Evolutionary conservation across 768 basidiomycete genomes (phyloP), one percentile per base, ranked within the genome.

Genomic region (Tricholoma matsutake): DNA sequence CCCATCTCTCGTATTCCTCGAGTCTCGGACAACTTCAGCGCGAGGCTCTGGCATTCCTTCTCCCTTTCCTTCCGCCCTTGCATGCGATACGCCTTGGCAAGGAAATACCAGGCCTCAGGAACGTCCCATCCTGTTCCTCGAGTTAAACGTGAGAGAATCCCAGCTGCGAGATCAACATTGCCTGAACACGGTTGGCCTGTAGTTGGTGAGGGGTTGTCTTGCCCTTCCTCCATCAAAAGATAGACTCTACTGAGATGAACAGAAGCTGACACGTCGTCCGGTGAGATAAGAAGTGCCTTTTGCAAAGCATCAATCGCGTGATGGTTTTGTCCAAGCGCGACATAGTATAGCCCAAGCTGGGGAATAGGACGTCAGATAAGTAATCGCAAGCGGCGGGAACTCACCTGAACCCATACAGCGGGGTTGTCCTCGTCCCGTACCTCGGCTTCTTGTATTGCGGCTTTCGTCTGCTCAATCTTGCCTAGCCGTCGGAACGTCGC

Each of bases 401-500:
- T 59, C 64, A 96, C 93, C 84, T 98, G 96, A 6, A 96, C 89
- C 95, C 95, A 98, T 14, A 98, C 94, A 28, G 85, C 87, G 3
- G 92, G 86, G 71, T 96, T 95, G 25, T 84, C 82, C 64, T 92
- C 89, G 69, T 96, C 93, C 64, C 85, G 81, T 3, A 89, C 86
- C 71, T 99, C 96, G 0, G 96, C 97, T 73, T 99, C 96, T 70
- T 94, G 93, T 49, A 98, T 94, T 2, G 96, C 89, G 10, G 87
- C 96, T 55, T 86, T 86, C 0, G 92, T 88, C 67, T 98, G 93
- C 61, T 97, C 96, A 57, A 92, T 83, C 76, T 94, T 94, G 10
- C 92, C 92, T 58, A 91, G 76, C 61, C 97, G 78, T 51, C 97
- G 81, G 77, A 98, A 98, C 0, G 93, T 97, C 14, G 97, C 94